phyloP scores from a whole-genome alignment of 2,329 filamentous ascomycete species.

The Penicillium verrucosum region DNA sequence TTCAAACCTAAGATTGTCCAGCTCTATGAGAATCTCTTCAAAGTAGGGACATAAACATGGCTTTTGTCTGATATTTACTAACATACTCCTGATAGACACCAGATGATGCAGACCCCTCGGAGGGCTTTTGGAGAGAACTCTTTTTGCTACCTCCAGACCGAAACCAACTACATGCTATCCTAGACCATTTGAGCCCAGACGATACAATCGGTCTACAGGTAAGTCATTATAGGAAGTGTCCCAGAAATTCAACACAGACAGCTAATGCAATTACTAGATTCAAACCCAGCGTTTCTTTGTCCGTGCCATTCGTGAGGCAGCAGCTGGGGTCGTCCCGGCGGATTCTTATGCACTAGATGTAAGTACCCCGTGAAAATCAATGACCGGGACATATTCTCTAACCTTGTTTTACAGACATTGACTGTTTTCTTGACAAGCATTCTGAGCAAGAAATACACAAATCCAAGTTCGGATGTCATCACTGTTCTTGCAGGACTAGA shows the following conservation, averaged over 20 bases:
- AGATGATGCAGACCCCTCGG: constrained; percentile 66
- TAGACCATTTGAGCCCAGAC: constrained; percentile 69
- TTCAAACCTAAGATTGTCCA: constrained; percentile 93
- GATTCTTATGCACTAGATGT: constrained; percentile 85
- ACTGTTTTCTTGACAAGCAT: constrained; percentile 81
- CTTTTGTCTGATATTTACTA: constrained; percentile 6
- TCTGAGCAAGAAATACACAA: constrained; percentile 85
- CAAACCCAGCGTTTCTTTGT: constrained; percentile 76
- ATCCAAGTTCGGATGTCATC: constrained; percentile 93
- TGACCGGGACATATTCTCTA: constrained; percentile 35
- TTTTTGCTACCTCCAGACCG: constrained; percentile 84
- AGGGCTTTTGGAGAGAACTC: constrained; percentile 95
- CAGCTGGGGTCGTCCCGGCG: constrained; percentile 57
- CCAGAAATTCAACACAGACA: not conserved
- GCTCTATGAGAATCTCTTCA: constrained; percentile 81
- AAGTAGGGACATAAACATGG: constrained; percentile 38
- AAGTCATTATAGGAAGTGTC: constrained; percentile 10
- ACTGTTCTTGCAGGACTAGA: constrained; percentile 84
- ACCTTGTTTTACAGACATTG: constrained; percentile 64
- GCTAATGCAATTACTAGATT: constrained; percentile 38
- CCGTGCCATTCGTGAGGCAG: constrained; percentile 67
- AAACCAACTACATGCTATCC: constrained; percentile 61
- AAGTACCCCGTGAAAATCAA: constrained; percentile 21
- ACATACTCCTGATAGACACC: constrained; percentile 51
- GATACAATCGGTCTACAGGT: constrained; percentile 74